Conservation (phyloP, 306 rosid species). For the Cyclanthera cordifolia region DNA sequence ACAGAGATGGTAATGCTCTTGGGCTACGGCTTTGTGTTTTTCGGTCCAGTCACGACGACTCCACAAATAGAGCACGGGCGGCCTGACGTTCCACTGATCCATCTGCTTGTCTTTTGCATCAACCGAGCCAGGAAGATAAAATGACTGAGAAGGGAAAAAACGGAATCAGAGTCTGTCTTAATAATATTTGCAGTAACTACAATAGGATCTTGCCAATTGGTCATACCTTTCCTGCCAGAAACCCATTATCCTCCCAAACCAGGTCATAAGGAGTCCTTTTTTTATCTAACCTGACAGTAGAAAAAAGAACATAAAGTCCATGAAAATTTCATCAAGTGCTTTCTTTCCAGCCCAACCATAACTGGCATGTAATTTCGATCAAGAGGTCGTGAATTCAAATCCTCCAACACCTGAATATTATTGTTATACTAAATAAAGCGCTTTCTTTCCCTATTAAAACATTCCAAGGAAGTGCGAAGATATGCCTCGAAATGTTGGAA, state of each 20-base stretch:
- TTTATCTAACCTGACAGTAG: conserved; percentile 40
- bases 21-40: conserved; percentile 46
- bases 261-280: conserved; percentile 50
- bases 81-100: conserved; percentile 51
- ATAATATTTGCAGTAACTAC: conserved; percentile 4
- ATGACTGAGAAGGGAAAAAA: conserved; percentile 46
- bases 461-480: neutral
- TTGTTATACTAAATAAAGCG: no score
- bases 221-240: conserved; percentile 64
- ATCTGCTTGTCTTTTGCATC: conserved; percentile 46
- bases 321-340: neutral
- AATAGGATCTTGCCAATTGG: neutral
- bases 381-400: no score
- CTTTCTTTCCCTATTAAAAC: neutral
- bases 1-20: conserved; percentile 35
- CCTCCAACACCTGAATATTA: no score
- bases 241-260: conserved; percentile 62
- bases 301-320: neutral
- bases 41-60: conserved; percentile 49
- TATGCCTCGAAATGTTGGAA: neutral
- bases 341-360: no score
- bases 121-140: conserved; percentile 83
- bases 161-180: neutral
- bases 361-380: no score
- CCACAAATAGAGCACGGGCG: conserved; percentile 78